phyloP scores from a whole-genome alignment of 2,329 filamentous ascomycete genomes.

The Penicillium sp. region DNA sequence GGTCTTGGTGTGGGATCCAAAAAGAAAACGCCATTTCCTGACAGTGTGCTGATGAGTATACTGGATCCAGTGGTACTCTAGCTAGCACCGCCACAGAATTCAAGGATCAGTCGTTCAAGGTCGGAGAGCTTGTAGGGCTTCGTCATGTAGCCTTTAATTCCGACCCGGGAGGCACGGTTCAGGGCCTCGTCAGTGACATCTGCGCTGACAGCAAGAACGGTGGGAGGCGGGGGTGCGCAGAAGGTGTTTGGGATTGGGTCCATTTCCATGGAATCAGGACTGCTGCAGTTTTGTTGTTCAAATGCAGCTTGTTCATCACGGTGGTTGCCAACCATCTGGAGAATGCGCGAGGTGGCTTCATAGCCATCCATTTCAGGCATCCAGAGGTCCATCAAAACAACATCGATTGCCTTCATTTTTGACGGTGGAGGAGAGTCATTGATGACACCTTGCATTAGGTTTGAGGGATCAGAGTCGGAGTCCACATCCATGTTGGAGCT shows the following conservation, averaged over 20 bases:
- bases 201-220: slow-evolving; percentile 65
- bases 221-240: slow-evolving; percentile 45
- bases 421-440: slow-evolving; percentile 25
- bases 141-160: slow-evolving; percentile 69
- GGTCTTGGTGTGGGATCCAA: slow-evolving; percentile 1
- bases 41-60: background rate
- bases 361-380: slow-evolving; percentile 76
- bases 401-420: slow-evolving; percentile 54
- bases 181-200: slow-evolving; percentile 67
- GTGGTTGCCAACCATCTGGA: slow-evolving; percentile 53
- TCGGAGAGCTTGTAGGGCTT: slow-evolving; percentile 68
- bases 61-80: background rate
- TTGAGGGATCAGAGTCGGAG: slow-evolving; percentile 21
- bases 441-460: slow-evolving; percentile 15
- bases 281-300: slow-evolving; percentile 10
- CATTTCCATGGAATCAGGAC: slow-evolving; percentile 19
- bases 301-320: slow-evolving; percentile 23
- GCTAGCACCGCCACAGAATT: slow-evolving; percentile 41
- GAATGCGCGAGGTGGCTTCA: slow-evolving; percentile 65
- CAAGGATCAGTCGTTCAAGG: slow-evolving; percentile 61
- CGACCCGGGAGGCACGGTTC: slow-evolving; percentile 60
- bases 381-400: slow-evolving; percentile 75
- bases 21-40: background rate
- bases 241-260: slow-evolving; percentile 8
- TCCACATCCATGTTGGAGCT: slow-evolving; percentile 5